Conservation (phyloP, 2,329 filamentous ascomycete genomes). For the Exophiala mesophila region DNA sequence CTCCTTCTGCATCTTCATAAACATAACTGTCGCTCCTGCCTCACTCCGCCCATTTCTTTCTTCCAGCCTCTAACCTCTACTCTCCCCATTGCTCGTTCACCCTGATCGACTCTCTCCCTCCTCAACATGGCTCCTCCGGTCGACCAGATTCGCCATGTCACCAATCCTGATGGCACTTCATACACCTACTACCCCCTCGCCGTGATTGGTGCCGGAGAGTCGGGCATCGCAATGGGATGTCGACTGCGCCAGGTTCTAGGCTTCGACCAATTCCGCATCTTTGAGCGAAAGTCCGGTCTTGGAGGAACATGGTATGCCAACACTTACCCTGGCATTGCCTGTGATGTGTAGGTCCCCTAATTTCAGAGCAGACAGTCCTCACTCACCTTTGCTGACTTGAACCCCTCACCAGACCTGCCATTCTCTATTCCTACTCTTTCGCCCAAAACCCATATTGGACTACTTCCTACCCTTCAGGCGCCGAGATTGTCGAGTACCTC, state of each 20-base stretch:
- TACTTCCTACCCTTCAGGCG: slow-evolving; percentile 44
- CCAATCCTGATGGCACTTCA: slow-evolving; percentile 33
- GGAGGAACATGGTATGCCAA: slow-evolving; percentile 64
- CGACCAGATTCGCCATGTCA: slow-evolving; percentile 37
- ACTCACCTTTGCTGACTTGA: neutral
- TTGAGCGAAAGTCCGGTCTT: slow-evolving; percentile 53
- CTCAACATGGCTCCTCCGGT: slow-evolving; percentile 29
- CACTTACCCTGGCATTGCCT: slow-evolving; percentile 55
- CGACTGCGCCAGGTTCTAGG: slow-evolving; percentile 54
- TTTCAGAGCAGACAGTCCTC: neutral
- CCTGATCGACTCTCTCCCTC: too few relatives aligned
- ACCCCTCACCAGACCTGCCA: slow-evolving; percentile 41
- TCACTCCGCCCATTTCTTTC: neutral
- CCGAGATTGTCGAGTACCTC: slow-evolving; percentile 50
- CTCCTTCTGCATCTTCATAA: too few relatives aligned
- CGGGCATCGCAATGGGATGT: slow-evolving; percentile 58
- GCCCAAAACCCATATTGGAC: slow-evolving; percentile 50
- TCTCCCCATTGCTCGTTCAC: too few relatives aligned
- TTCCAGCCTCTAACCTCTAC: neutral
- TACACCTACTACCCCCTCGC: slow-evolving; percentile 48
- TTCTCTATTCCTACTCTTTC: slow-evolving; percentile 55
- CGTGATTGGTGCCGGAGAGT: slow-evolving; percentile 59
- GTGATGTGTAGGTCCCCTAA: slow-evolving; percentile 44
- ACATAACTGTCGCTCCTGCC: neutral
- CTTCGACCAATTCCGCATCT: slow-evolving; percentile 57